Evolutionary conservation across 495 filamentous ascomycete genomes (phyloP), one percentile per base, ranked within the genome.

Genomic region (Melanomma pulvis-pyrius): DNA sequence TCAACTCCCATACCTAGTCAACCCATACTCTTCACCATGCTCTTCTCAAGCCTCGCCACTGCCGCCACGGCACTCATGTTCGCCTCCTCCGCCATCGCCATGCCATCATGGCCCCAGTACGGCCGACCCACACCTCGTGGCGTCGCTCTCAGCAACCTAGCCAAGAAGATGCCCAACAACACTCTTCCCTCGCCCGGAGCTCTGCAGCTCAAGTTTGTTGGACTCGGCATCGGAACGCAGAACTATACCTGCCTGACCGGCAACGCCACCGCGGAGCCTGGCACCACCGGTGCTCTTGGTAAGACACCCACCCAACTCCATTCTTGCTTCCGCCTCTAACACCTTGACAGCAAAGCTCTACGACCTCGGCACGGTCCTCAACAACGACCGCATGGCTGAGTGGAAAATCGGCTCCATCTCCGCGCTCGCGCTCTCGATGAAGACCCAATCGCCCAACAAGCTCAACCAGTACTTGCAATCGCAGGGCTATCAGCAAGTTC

Each of bases 211-310:
- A 73, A 73, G 60, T 70, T 51, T 48, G 63, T 73, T 26, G 50
- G 26, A 1, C 64, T 73, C n/a, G 71, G 71, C 11, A 51, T 70
- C 12, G 71, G 71, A 30, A 73, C 71, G 17, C 71, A 73, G 53
- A 73, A 73, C 59, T 73, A 73, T 51, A 73, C 71, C 17, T 73
- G 71, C 57, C 15, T 44, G n/a, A 28, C 59, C n/a, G 50, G 39
- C 47, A 50, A 60, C 30, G 56, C 50, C 30, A 61, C 63, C n/a
- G 62, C 67, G 13, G 61, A 32, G 24, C 63, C 67, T 25, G 59
- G 22, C 2, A 53, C 63, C 24, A 62, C 58, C 49, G 71, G 71
- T 22, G 71, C 71, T 12, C 3, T 63, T 2, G 68, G 69, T 68
- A 69, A 41, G 65, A 7, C 6, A 6, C 52, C 51, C 46, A 11